Conservation (phyloP, 202 grass and related monocot genomes). For the Hordeum pubiflorum region DNA sequence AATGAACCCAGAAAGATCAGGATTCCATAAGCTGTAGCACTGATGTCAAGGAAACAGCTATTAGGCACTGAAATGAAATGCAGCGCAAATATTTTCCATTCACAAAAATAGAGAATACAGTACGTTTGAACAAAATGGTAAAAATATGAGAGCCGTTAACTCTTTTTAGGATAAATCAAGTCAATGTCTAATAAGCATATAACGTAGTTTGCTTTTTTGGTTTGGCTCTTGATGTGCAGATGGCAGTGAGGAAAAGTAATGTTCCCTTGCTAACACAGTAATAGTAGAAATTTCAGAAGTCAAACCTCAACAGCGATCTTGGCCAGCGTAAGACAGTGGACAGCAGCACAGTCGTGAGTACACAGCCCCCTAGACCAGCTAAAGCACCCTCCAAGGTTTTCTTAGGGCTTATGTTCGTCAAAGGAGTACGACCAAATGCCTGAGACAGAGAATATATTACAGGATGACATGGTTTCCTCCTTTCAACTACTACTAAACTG, state of each 20-base stretch:
- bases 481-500: conserved; percentile 25
- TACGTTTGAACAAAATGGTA: too few relatives aligned
- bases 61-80: conserved; percentile 22
- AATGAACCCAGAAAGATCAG: conserved; percentile 84
- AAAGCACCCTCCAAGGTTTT: conserved; percentile 93
- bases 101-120: too few relatives aligned
- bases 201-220: too few relatives aligned
- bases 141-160: too few relatives aligned
- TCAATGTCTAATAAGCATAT: too few relatives aligned
- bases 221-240: too few relatives aligned
- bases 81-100: not conserved
- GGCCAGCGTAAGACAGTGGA: conserved; percentile 65
- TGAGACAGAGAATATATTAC: conserved; percentile 38
- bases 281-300: not conserved
- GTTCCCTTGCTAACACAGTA: too few relatives aligned
- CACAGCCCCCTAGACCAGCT: conserved; percentile 76
- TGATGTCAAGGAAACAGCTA: conserved; percentile 37
- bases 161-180: too few relatives aligned
- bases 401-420: conserved; percentile 92
- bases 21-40: conserved; percentile 73
- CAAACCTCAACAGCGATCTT: conserved; percentile 56
- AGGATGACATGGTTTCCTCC: not conserved
- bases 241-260: not conserved
- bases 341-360: conserved; percentile 58
- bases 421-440: conserved; percentile 84